Base-by-base conservation (phyloP, 1,284 basidiomycete genomes). In the Malassezia psittaci region DNA sequence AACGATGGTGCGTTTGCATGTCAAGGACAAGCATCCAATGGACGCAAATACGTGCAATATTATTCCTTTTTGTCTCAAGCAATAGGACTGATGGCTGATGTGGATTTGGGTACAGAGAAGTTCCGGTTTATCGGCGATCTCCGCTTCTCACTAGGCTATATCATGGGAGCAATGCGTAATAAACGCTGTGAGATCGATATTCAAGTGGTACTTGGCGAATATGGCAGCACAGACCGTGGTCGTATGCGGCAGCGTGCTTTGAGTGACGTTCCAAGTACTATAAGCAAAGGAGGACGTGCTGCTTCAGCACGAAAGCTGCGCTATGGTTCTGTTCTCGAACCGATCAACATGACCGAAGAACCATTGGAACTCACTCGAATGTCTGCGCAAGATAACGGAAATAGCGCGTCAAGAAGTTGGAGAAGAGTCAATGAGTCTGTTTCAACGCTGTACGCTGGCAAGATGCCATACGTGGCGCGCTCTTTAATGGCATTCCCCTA, bases 61-160 rank as follows among this genome's bases (percentile, higher is more conserved):
- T 82, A 89, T 67, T 88, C 87, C 9, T 96, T 90, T 79, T 83
- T 96, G 79, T 85, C 87, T 0, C 85, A 88, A 74, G 83, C 87
- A 0, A 76, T 90, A 16, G 93, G 93, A 0, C 79, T 98, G 34
- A 88, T 94, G 83, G 89, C 91, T 9, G 90, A 96, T 66, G 67
- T 91, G 29, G 77, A 77, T 51, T 55, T 76, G 15, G 80, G 88
- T 15, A 96, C 90, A 0, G 90, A 96, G 57, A 78, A 87, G 66
- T 75, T 91, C 43, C 82, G 93, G 3, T 94, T 88, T 83, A 84
- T 98, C 82, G 93, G 93, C n/a, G 87, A 90, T 71, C 79, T 82
- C 8, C 84, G 93, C 1, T 98, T 96, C 76, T 71, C 87, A n/a
- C 78, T 84, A 50, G 90, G 91, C 3, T 85, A 85, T 72, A 68